These are phyloP conservation scores for Talaromyces adpressus DNA, from an alignment of 495 filamentous ascomycete genomes.

Conservation along the genomic window DNA sequence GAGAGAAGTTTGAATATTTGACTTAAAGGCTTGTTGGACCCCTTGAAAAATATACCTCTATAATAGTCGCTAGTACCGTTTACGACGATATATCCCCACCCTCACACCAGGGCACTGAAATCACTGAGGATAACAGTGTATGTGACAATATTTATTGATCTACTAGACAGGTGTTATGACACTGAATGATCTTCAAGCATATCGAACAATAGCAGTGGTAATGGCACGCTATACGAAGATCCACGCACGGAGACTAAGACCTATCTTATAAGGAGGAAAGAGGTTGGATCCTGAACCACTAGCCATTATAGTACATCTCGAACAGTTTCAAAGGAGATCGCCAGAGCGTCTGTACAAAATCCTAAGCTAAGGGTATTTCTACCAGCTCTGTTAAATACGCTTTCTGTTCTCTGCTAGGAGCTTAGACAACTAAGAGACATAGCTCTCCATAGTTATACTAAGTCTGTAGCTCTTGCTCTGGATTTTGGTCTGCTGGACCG, in stretches of 20 bases:
- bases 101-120: neutral
- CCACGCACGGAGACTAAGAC: too few species aligned
- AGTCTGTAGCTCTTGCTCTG: neutral
- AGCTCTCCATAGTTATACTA: slow-evolving; percentile 1
- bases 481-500: neutral
- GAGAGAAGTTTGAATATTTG: neutral
- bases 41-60: neutral
- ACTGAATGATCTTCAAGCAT: too few species aligned
- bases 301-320: too few species aligned
- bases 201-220: too few species aligned
- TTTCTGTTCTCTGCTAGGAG: neutral
- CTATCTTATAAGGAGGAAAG: too few species aligned
- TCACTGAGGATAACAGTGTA: neutral
- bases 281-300: too few species aligned
- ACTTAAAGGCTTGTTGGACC: neutral
- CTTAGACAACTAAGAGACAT: neutral
- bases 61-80: neutral
- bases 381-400: neutral
- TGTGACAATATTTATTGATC: slow-evolving; percentile 1
- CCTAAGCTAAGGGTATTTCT: neutral
- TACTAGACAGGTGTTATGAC: neutral
- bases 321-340: too few species aligned
- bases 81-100: neutral
- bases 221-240: too few species aligned
- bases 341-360: slow-evolving; percentile 3